phyloP scores from a whole-genome alignment of 192 early-diverging fungal species.

The Coemansia aciculifera region DNA sequence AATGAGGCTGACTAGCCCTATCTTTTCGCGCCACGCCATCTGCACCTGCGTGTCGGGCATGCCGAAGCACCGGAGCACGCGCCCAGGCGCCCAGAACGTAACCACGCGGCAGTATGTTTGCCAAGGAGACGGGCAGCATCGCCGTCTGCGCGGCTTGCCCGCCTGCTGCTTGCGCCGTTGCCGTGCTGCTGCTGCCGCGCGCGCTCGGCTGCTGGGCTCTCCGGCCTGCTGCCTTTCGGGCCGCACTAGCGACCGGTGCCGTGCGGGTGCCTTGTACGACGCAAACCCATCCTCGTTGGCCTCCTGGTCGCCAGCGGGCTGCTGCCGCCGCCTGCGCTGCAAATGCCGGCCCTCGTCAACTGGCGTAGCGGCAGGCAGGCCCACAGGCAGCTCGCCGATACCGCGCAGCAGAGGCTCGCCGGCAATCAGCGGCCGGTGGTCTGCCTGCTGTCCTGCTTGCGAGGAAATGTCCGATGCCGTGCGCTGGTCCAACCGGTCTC shows the following conservation, averaged over 20 bases:
- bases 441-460: conserved; percentile 22
- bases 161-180: conserved; percentile 44
- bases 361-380: background rate
- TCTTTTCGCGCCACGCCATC: conserved; percentile 97
- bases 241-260: conserved; percentile 69
- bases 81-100: conserved; percentile 64
- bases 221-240: conserved; percentile 55
- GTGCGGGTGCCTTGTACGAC: conserved; percentile 41
- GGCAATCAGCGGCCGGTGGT: conserved; percentile 46
- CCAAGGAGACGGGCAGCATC: conserved; percentile 64
- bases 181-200: conserved; percentile 28
- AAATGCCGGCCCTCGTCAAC: conserved; percentile 28
- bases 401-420: conserved; percentile 42
- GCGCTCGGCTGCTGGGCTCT: conserved; percentile 22
- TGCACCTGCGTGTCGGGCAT: conserved; percentile 63
- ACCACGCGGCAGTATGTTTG: conserved; percentile 75
- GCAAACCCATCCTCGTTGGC: conserved; percentile 17
- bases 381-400: conserved; percentile 29
- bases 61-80: conserved; percentile 60
- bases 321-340: conserved; percentile 21
- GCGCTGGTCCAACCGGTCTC: conserved; percentile 45
- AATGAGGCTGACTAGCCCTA: conserved; percentile 86
- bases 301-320: conserved; percentile 18
- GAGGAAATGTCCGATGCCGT: conserved; percentile 51
- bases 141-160: conserved; percentile 23